A percentile compares a stretch with the other conserved stretches of the same genome.
These are phyloP conservation scores for Ceratocystis diversiconidia DNA, from an alignment of 2,329 filamentous ascomycete species.

Conservation along the genomic window DNA sequence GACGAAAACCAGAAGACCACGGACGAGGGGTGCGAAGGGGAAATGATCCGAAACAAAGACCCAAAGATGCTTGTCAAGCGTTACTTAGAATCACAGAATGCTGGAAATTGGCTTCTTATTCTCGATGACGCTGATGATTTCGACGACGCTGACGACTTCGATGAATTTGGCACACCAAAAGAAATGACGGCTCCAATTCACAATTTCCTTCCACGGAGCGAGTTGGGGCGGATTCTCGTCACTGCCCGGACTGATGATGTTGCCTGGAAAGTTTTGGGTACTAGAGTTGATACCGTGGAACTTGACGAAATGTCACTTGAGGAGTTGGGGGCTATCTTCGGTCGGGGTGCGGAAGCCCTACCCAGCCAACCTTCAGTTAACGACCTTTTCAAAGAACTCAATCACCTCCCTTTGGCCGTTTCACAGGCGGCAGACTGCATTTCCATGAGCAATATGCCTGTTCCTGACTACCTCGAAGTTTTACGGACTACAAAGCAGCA, in stretches of 20 bases:
- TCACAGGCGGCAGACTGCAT: constrained; percentile 19
- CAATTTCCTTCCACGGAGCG: constrained; percentile 23
- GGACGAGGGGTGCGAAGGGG: too few relatives aligned
- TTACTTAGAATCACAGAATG: constrained; percentile 18
- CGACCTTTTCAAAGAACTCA: not conserved
- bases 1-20: not conserved
- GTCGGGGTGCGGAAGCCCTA: not conserved
- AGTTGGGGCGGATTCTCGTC: constrained; percentile 10
- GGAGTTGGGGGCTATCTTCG: not conserved
- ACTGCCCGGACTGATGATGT: constrained; percentile 9
- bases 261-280: not conserved
- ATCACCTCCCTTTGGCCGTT: constrained; percentile 19
- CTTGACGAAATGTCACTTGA: not conserved
- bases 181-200: not conserved
- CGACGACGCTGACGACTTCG: constrained; percentile 11
- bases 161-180: not conserved
- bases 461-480: not conserved
- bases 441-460: not conserved
- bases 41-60: not conserved
- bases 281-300: not conserved
- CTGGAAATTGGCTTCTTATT: constrained; percentile 22
- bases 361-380: not conserved
- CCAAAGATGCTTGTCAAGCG: constrained; percentile 15
- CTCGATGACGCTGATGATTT: constrained; percentile 21
- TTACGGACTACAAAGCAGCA: not conserved